These are phyloP conservation scores for Nakazawaea sp. DNA, from an alignment of 805 yeast genomes.

Conservation along the genomic window DNA sequence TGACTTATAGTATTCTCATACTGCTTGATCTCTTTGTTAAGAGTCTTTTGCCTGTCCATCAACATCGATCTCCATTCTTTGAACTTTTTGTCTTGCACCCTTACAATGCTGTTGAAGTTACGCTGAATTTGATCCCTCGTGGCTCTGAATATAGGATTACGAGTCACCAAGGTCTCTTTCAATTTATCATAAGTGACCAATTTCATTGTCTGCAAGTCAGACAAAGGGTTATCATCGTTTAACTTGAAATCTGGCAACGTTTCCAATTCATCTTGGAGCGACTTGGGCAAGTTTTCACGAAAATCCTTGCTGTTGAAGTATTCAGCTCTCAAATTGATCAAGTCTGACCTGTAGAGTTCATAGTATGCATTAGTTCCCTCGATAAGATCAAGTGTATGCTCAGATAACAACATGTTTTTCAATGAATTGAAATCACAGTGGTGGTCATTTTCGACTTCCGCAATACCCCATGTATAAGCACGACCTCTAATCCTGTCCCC, in stretches of 20 bases:
- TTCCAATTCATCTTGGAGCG: too few species aligned
- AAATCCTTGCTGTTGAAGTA: too few species aligned
- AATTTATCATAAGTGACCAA: constrained; percentile 22
- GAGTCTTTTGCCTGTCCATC: constrained; percentile 44
- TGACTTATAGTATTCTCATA: constrained; percentile 28
- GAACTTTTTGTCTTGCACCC: constrained; percentile 47
- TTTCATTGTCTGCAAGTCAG: not conserved
- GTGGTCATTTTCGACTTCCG: constrained; percentile 69
- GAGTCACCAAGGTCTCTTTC: constrained; percentile 31
- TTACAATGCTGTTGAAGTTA: constrained; percentile 35
- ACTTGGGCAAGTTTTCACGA: too few species aligned
- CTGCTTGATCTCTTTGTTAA: constrained; percentile 47
- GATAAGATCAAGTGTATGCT: constrained; percentile 73
- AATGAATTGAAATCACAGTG: constrained; percentile 74
- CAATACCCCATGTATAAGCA: constrained; percentile 78
- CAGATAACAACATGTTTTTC: constrained; percentile 57
- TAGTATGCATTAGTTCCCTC: constrained; percentile 72
- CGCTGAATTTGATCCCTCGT: constrained; percentile 35
- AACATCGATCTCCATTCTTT: constrained; percentile 56
- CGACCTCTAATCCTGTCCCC: constrained; percentile 63
- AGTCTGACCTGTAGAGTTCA: constrained; percentile 57
- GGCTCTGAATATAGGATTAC: constrained; percentile 40
- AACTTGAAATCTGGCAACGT: too few species aligned
- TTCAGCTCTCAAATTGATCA: constrained; percentile 40
- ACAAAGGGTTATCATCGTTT: too few species aligned